Percentiles rank a stretch among this genome's conserved stretches.
Conservation (phyloP, 192 early-diverging fungal genomes). For the Coemansia sp. region DNA sequence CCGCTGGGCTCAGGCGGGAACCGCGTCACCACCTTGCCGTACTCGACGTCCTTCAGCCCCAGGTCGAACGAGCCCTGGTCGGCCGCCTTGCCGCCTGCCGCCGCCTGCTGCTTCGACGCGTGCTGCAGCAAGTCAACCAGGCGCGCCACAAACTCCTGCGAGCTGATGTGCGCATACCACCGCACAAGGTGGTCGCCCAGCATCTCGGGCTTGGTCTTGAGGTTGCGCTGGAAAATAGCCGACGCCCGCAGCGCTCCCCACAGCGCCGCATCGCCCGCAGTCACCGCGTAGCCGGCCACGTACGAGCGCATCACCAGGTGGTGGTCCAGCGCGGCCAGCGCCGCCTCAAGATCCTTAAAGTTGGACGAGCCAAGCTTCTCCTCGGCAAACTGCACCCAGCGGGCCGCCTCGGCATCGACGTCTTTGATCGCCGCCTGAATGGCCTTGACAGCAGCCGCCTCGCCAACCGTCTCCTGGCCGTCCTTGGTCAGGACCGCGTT, state of each 20-base stretch:
- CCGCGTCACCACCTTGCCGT: conserved; percentile 91
- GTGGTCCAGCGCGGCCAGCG: conserved; percentile 71
- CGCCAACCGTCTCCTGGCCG: conserved; percentile 15
- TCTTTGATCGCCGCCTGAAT: not conserved
- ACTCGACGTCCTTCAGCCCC: conserved; percentile 69
- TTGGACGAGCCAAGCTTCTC: conserved; percentile 58
- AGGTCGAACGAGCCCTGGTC: conserved; percentile 96
- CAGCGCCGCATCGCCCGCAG: conserved; percentile 77
- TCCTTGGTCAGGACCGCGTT: conserved; percentile 27
- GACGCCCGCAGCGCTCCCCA: conserved; percentile 88
- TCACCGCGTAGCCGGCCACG: conserved; percentile 69
- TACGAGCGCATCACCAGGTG: conserved; percentile 80
- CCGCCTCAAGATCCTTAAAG: conserved; percentile 67
- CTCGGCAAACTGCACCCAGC: conserved; percentile 72
- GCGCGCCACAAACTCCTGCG: conserved; percentile 54
- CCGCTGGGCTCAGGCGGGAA: conserved; percentile 99
- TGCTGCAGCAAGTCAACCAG: conserved; percentile 24
- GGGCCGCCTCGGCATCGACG: conserved; percentile 47
- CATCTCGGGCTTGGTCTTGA: conserved; percentile 64
- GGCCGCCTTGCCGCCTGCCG: conserved; percentile 24
- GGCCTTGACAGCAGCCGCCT: conserved; percentile 8
- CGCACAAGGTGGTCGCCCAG: conserved; percentile 69
- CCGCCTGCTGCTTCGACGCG: conserved; percentile 9
- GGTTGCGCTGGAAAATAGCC: conserved; percentile 69
- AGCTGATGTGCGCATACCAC: conserved; percentile 74